These are phyloP conservation scores for Pseudonitzschia pungens DNA, from an alignment of 108 stramenopile genomes.

Conservation along the genomic window DNA sequence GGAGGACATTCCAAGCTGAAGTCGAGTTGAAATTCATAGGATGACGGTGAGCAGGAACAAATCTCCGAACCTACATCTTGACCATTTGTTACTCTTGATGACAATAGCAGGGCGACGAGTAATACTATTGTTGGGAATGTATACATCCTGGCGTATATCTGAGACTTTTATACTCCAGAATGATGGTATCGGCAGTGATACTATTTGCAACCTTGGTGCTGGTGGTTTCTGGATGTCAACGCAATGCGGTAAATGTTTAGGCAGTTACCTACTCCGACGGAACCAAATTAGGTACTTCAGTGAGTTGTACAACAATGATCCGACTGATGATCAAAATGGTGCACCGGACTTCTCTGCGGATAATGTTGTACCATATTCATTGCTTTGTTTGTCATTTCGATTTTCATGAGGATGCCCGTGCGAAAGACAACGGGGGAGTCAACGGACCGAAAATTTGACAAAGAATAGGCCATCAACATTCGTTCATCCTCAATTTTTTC, in stretches of 20 bases:
- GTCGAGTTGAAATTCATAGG: conserved; percentile 38
- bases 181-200: neutral
- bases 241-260: neutral
- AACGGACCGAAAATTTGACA: conserved; percentile 6
- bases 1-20: conserved; percentile 35
- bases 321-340: too few species aligned
- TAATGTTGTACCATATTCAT: neutral
- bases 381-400: neutral
- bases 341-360: neutral
- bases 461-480: neutral
- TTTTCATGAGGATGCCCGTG: neutral
- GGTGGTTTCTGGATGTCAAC: neutral
- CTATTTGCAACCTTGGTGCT: neutral
- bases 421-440: neutral
- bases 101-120: neutral
- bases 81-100: neutral
- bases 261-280: neutral
- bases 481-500: conserved; percentile 7
- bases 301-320: neutral
- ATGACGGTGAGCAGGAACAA: conserved; percentile 37
- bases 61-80: conserved; percentile 26
- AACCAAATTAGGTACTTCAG: neutral
- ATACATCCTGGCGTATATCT: neutral
- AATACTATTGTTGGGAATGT: neutral
- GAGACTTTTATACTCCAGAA: neutral